phyloP scores from a whole-genome alignment of 1,284 basidiomycete species.

The Puccinia horiana region DNA sequence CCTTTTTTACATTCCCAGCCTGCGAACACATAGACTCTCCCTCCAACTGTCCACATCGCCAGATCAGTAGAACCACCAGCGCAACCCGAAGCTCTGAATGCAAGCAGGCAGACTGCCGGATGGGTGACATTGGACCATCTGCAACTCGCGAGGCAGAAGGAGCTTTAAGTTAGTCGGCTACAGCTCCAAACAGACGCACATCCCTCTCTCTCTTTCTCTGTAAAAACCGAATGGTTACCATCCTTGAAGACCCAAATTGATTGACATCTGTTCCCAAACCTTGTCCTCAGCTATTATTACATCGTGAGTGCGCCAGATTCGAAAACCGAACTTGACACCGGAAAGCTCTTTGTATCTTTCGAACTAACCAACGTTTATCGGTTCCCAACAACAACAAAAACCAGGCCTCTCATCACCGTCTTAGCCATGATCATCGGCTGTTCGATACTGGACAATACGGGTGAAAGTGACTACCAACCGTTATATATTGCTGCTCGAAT shows the following conservation, averaged over 20 bases:
- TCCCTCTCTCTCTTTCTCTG: neutral
- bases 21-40: neutral
- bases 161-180: neutral
- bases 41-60: neutral
- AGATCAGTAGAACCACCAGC: neutral
- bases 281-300: neutral
- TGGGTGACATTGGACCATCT: slow-evolving; percentile 5
- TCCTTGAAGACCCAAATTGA: neutral
- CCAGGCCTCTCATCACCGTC: slow-evolving; percentile 32
- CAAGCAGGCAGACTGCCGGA: neutral
- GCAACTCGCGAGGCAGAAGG: slow-evolving; percentile 23
- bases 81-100: neutral
- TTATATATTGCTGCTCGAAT: slow-evolving; percentile 31
- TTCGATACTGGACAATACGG: slow-evolving; percentile 21
- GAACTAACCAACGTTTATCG: neutral
- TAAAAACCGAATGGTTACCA: neutral
- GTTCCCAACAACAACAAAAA: neutral
- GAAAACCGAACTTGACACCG: no score
- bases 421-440: slow-evolving; percentile 37
- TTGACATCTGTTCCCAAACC: neutral
- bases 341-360: neutral
- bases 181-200: neutral
- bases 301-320: neutral
- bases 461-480: slow-evolving; percentile 19
- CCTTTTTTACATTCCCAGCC: no score